Evolutionary conservation across 2,329 filamentous ascomycete species (phyloP).

Genomic region (Triangularia setosa): DNA sequence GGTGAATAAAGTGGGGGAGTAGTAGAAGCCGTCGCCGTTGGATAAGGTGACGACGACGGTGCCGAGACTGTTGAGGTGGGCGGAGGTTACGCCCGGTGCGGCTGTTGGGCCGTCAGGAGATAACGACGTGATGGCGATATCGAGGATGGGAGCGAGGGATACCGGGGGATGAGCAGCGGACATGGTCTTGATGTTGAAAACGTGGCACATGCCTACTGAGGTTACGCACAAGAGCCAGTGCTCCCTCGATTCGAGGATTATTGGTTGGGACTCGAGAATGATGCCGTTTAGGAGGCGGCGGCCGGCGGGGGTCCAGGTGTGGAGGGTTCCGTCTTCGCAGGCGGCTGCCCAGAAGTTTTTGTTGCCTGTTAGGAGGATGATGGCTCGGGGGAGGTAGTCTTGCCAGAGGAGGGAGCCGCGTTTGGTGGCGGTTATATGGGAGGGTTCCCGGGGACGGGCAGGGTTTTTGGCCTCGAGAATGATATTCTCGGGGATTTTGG

Average conservation of each 20-base stretch:
- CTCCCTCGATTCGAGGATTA: constrained; percentile 85
- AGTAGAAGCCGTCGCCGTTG: constrained; percentile 92
- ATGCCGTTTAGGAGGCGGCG: constrained; percentile 80
- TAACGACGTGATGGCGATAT: constrained; percentile 76
- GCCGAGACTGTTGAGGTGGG: constrained; percentile 83
- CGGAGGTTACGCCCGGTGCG: constrained; percentile 83
- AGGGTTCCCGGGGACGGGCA: constrained; percentile 71
- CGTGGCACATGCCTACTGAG: constrained; percentile 81
- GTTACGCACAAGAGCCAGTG: constrained; percentile 89
- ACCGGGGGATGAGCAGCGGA: constrained; percentile 84
- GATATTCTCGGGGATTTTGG: constrained; percentile 62
- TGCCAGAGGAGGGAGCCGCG: constrained; percentile 84
- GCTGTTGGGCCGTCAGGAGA: constrained; percentile 70
- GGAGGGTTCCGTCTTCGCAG: constrained; percentile 86
- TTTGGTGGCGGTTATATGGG: constrained; percentile 76
- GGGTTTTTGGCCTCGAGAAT: constrained; percentile 90
- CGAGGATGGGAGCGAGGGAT: constrained; percentile 82
- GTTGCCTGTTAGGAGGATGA: constrained; percentile 88
- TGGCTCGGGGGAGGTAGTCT: constrained; percentile 81
- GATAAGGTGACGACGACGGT: constrained; percentile 84
- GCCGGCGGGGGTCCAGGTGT: constrained; percentile 89
- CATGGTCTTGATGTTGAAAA: constrained; percentile 87
- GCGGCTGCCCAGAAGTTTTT: constrained; percentile 87
- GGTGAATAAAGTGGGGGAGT: constrained; percentile 76
- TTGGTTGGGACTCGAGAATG: constrained; percentile 85